Base-by-base conservation (phyloP, 208 protist genomes). In the Lotmaria passim region DNA sequence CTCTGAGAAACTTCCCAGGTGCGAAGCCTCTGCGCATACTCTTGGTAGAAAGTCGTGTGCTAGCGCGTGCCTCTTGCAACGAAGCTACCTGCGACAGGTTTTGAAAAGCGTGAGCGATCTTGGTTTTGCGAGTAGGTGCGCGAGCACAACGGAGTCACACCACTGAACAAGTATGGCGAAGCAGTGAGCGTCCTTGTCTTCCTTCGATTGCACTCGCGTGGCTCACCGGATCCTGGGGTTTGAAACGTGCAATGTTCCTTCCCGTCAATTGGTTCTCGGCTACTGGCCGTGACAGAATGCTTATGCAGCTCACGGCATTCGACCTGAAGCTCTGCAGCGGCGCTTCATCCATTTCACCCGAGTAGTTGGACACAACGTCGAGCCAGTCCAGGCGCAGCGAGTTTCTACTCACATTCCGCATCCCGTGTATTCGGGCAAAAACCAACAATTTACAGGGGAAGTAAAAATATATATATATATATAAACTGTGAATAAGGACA, bases 1-100 rank as follows among this genome's bases (percentile, higher is more conserved):
- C 19, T 43, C 26, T 38, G 31, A 1, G 63, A 69, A 4, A 69
- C 23, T 23, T 68, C 61, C 43, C 44, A 41, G n/a, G 47, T 56
- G 15, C 15, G 12, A 28, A 56, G 56, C 8, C 60, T 69, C 51
- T 51, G 43, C 51, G 10, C 41, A n/a, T 58, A 44, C 28, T 58
- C 33, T 7, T 11, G 39, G n/a, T 58, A 43, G 15, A 6, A 28
- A 0, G 52, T 43, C 1, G 33, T 58, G 17, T 43, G 15, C n/a
- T 5, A 14, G 7, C 8, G 33, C 7, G 52, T 15, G 26, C 6
- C 15, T 39, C 33, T 23, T 15, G 10, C 30, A 11, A 43, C 8
- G n/a, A 10, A 28, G 24, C 4, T 43, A 7, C 11, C 8, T 58
- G 33, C n/a, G 2, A 15, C 52, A 15, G n/a, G 6, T 2, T 58